phyloP scores from a whole-genome alignment of 2,329 filamentous ascomycete genomes.

The Alternaria burnsii region DNA sequence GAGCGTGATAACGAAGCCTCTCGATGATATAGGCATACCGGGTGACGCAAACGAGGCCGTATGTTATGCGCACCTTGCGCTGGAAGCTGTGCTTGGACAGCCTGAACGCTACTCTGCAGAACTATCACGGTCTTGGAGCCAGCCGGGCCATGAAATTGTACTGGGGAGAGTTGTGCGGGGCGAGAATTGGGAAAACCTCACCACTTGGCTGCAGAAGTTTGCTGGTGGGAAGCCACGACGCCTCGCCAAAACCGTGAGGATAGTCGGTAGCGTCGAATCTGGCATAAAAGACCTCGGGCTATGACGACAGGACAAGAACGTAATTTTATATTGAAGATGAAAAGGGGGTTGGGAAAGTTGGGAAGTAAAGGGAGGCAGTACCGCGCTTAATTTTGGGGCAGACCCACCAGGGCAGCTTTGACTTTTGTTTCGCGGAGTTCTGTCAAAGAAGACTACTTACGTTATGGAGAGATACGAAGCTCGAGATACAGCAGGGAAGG shows the following conservation, averaged over 20 bases:
- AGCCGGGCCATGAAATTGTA: slow-evolving; percentile 8
- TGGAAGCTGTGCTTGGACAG: slow-evolving; percentile 58
- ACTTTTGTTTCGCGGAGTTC: neutral
- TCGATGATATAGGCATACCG: slow-evolving; percentile 66
- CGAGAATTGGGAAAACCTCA: slow-evolving; percentile 23
- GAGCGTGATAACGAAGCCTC: slow-evolving; percentile 60
- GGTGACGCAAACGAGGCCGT: slow-evolving; percentile 67
- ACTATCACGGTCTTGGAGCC: neutral
- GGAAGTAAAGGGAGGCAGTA: neutral
- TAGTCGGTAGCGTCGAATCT: slow-evolving; percentile 11
- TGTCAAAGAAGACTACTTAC: neutral
- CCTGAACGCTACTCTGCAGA: slow-evolving; percentile 2
- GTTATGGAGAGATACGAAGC: neutral
- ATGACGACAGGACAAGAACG: neutral
- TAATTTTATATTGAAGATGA: neutral
- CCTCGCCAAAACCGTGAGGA: slow-evolving; percentile 11
- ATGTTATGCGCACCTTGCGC: slow-evolving; percentile 68
- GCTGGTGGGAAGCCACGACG: slow-evolving; percentile 18
- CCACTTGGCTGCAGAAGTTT: slow-evolving; percentile 21
- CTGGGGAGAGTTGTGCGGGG: slow-evolving; percentile 23
- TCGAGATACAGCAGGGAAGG: neutral
- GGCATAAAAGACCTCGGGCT: slow-evolving; percentile 5
- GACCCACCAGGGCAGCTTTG: neutral
- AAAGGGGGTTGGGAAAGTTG: neutral
- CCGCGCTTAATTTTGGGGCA: neutral